These are phyloP conservation scores for Nemania diffusa DNA, from an alignment of 2,329 filamentous ascomycete species.

Conservation along the genomic window DNA sequence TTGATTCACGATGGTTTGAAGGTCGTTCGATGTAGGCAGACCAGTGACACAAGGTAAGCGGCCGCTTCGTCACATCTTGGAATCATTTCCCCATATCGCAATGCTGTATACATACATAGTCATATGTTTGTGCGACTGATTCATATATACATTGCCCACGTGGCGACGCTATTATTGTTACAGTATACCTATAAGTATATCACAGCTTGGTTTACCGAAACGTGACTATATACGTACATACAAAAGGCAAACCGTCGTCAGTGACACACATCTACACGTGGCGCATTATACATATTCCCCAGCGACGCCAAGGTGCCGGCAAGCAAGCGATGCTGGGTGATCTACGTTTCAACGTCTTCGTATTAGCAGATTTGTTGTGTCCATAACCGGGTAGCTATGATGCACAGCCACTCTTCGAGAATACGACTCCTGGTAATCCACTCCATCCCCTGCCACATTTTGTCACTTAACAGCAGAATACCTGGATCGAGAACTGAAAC, in stretches of 20 bases:
- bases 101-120: no score
- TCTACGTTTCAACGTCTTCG: neutral
- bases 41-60: neutral
- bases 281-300: neutral
- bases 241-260: neutral
- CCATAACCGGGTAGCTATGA: neutral
- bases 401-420: constrained; percentile 23
- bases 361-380: constrained; percentile 18
- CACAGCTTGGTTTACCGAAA: neutral
- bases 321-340: neutral
- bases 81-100: neutral
- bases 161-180: constrained; percentile 1
- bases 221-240: neutral
- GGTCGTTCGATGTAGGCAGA: neutral
- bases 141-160: constrained; percentile 16
- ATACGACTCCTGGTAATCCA: constrained; percentile 22
- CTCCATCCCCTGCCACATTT: neutral
- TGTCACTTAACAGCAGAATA: neutral
- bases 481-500: constrained; percentile 22
- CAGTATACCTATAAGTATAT: neutral
- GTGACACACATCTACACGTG: neutral
- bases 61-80: neutral
- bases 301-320: neutral
- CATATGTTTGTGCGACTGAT: constrained; percentile 2
- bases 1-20: neutral